These are phyloP conservation scores for Neltuma alba DNA, from an alignment of 306 rosid species.

Conservation along the genomic window DNA sequence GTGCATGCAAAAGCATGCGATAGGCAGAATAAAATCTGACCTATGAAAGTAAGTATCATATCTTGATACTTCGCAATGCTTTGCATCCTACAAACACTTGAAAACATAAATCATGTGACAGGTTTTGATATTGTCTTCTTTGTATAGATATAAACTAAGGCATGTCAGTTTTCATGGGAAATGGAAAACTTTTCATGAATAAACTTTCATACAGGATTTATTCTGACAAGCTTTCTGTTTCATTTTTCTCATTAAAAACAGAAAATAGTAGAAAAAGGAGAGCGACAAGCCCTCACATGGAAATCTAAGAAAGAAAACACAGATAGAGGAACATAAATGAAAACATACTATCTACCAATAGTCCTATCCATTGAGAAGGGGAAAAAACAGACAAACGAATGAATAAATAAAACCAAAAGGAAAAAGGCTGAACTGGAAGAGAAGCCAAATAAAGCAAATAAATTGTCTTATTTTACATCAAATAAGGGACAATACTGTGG, in stretches of 20 bases:
- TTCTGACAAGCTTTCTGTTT: background rate
- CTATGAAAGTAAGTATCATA: background rate
- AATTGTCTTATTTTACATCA: background rate
- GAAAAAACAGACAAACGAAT: background rate
- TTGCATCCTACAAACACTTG: background rate
- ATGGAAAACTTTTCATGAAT: background rate
- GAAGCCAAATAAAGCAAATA: background rate
- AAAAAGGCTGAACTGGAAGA: background rate
- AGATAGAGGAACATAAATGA: background rate
- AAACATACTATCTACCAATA: background rate
- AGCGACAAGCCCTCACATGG: background rate
- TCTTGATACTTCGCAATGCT: background rate
- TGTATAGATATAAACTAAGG: background rate
- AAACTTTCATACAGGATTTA: background rate
- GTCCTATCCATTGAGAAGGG: background rate
- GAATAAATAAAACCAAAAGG: background rate
- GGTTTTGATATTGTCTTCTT: background rate
- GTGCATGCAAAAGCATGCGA: background rate
- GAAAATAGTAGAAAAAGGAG: background rate
- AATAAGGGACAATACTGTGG: background rate
- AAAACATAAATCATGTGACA: background rate
- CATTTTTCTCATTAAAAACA: background rate
- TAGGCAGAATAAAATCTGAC: background rate
- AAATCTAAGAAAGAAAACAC: background rate
- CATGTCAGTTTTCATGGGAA: background rate